These are phyloP conservation scores for Pezicula neosporulosa DNA, from an alignment of 2,329 filamentous ascomycete species.

Conservation along the genomic window DNA sequence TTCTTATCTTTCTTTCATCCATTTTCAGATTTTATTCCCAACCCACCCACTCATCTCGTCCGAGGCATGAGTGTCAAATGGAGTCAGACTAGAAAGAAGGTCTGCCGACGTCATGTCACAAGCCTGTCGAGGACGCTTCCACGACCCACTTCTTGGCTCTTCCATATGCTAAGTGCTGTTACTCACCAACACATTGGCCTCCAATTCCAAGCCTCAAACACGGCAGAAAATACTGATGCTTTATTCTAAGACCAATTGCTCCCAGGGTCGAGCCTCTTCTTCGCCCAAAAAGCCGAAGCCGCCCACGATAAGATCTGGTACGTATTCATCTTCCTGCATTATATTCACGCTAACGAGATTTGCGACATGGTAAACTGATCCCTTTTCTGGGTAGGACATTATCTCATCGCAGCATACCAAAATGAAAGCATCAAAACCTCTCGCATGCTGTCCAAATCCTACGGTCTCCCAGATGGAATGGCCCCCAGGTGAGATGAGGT, in stretches of 20 bases:
- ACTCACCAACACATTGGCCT: not conserved
- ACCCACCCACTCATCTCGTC: too few relatives aligned
- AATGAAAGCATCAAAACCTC: conserved; percentile 36
- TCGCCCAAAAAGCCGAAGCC: not conserved
- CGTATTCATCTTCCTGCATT: too few relatives aligned
- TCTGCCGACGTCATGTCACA: not conserved
- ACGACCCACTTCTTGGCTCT: not conserved
- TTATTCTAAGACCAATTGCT: not conserved
- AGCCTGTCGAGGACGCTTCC: not conserved
- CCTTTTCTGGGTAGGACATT: not conserved
- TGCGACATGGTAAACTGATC: too few relatives aligned
- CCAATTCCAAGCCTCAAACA: not conserved
- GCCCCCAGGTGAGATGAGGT: conserved; percentile 47
- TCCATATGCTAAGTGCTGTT: not conserved
- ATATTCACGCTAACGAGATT: too few relatives aligned
- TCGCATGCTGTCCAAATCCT: conserved; percentile 51
- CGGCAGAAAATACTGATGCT: not conserved
- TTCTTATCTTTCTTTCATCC: too few relatives aligned
- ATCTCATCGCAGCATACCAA: not conserved
- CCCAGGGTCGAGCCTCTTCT: not conserved
- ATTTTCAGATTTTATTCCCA: too few relatives aligned
- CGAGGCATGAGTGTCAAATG: not conserved
- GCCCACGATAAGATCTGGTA: not conserved
- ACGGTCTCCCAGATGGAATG: conserved; percentile 53
- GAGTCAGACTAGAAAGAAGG: not conserved